Conservation (phyloP, 331 rosid genomes). For the Stylosanthes scabra region DNA sequence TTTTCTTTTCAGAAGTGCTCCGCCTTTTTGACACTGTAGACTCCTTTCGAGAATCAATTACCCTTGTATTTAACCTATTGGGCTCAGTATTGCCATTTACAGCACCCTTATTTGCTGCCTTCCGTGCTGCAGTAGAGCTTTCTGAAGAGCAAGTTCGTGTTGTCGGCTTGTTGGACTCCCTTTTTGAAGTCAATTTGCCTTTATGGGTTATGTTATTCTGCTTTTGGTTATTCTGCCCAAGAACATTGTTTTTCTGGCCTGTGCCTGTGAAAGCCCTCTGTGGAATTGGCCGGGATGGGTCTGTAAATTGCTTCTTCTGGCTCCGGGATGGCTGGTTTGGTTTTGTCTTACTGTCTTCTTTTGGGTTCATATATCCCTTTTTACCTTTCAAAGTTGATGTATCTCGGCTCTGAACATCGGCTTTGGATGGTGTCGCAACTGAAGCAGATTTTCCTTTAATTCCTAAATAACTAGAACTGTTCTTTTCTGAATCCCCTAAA, state of each 20-base stretch:
- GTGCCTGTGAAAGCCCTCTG: slow-evolving; percentile 48
- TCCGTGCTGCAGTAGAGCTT: slow-evolving; percentile 46
- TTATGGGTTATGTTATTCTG: slow-evolving; percentile 52
- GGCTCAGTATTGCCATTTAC: slow-evolving; percentile 46
- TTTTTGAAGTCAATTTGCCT: slow-evolving; percentile 52
- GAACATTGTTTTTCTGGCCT: slow-evolving; percentile 45
- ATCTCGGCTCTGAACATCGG: slow-evolving; percentile 45
- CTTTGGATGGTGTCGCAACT: slow-evolving; percentile 52
- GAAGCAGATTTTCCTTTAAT: slow-evolving; percentile 60
- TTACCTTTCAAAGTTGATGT: slow-evolving; percentile 40
- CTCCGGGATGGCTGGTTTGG: slow-evolving; percentile 47
- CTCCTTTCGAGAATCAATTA: slow-evolving; percentile 44
- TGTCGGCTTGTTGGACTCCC: slow-evolving; percentile 45
- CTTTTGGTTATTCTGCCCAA: slow-evolving; percentile 65
- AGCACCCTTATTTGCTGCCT: slow-evolving; percentile 46
- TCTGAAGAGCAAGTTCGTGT: slow-evolving; percentile 45
- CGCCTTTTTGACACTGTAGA: slow-evolving; percentile 40
- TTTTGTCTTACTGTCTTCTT: slow-evolving; percentile 50
- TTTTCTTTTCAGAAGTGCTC: slow-evolving; percentile 48
- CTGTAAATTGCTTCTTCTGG: slow-evolving; percentile 43
- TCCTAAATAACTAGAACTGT: slow-evolving; percentile 29
- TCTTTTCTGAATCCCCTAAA: slow-evolving; percentile 42
- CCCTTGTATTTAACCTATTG: slow-evolving; percentile 43
- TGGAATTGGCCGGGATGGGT: slow-evolving; percentile 42
- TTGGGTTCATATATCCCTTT: slow-evolving; percentile 45